Percentiles rank a stretch among this genome's conserved stretches.
Conservation (phyloP, 2,329 filamentous ascomycete genomes). For the Simplicillium aogashimaense region DNA sequence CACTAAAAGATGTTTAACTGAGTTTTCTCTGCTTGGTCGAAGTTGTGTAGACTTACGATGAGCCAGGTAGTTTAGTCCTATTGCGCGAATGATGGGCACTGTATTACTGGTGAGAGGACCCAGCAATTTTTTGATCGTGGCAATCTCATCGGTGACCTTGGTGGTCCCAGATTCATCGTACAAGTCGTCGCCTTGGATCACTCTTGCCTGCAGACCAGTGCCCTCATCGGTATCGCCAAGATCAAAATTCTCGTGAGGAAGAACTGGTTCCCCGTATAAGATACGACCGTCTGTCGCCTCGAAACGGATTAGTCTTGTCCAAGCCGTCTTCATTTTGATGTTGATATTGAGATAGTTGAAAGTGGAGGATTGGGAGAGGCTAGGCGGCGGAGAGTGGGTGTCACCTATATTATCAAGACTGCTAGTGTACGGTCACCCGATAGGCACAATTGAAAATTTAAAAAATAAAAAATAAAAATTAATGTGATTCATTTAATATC, state of each 20-base stretch:
- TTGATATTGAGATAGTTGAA: too few relatives aligned
- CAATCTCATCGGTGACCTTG: constrained; percentile 41
- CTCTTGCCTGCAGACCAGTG: constrained; percentile 38
- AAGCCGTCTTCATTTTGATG: constrained; percentile 22
- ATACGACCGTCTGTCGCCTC: constrained; percentile 37
- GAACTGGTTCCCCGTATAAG: constrained; percentile 42
- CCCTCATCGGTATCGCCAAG: constrained; percentile 34
- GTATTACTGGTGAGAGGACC: constrained; percentile 39
- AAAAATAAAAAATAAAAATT: too few relatives aligned
- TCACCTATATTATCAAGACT: too few relatives aligned
- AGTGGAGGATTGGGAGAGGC: too few relatives aligned
- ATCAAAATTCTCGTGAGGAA: constrained; percentile 32
- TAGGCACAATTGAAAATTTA: too few relatives aligned
- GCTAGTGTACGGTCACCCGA: too few relatives aligned
- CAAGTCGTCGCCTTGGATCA: constrained; percentile 39
- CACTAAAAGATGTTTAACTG: constrained; percentile 21
- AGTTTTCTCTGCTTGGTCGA: too few relatives aligned
- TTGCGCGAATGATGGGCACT: constrained; percentile 46
- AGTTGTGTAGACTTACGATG: constrained; percentile 32
- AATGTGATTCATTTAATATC: too few relatives aligned
- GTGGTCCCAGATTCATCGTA: constrained; percentile 36
- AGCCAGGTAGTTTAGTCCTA: constrained; percentile 50
- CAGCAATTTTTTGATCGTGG: constrained; percentile 41
- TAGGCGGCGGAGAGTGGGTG: too few relatives aligned
- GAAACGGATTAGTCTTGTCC: constrained; percentile 46